phyloP scores from a whole-genome alignment of 768 basidiomycete species.

The Amanita molliuscula region DNA sequence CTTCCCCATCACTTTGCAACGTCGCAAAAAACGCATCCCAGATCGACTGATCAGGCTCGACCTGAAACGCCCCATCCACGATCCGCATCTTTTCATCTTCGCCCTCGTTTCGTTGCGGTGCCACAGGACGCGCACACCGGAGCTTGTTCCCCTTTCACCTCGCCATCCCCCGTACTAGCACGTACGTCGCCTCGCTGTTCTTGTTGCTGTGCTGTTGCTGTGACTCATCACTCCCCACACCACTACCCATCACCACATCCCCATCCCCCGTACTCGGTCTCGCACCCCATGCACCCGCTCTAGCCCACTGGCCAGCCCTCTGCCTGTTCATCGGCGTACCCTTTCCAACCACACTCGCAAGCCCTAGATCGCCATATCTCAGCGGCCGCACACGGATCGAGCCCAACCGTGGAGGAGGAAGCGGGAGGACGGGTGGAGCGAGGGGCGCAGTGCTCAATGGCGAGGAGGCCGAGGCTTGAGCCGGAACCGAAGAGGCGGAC shows the following conservation, averaged over 20 bases:
- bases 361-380: constrained; percentile 17
- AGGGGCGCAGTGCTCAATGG: constrained; percentile 4
- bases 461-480: not conserved
- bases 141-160: too few relatives aligned
- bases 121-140: too few relatives aligned
- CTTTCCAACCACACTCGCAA: constrained; percentile 17
- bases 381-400: constrained; percentile 20
- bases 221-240: not conserved
- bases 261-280: not conserved
- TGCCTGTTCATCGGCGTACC: constrained; percentile 24
- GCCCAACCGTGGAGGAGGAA: constrained; percentile 24
- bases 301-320: constrained; percentile 19
- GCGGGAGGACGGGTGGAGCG: constrained; percentile 17
- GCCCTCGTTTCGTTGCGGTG: not conserved
- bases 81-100: not conserved
- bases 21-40: constrained; percentile 12
- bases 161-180: too few relatives aligned
- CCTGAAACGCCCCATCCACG: not conserved
- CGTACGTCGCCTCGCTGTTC: not conserved
- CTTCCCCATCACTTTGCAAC: constrained; percentile 7
- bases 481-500: not conserved
- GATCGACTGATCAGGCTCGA: constrained; percentile 8
- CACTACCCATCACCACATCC: constrained; percentile 1
- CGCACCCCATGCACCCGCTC: constrained; percentile 6
- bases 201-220: not conserved